phyloP scores from a whole-genome alignment of 164 flowering plant genomes.

The Berberis vulgaris region DNA sequence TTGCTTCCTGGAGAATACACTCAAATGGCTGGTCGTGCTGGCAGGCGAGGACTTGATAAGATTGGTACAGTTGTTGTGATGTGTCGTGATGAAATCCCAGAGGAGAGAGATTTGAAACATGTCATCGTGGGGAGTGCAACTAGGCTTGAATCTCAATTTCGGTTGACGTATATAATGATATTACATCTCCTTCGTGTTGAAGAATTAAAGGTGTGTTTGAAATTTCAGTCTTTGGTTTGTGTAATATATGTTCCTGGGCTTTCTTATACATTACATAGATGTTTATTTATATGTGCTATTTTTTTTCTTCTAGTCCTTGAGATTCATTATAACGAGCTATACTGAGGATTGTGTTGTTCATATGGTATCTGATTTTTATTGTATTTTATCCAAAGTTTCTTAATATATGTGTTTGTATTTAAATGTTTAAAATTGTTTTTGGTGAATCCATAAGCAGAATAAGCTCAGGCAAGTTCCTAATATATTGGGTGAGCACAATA shows the following conservation, averaged over 20 bases:
- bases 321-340: too few relatives aligned
- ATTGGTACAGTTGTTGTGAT: slow-evolving; percentile 85
- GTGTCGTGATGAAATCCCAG: slow-evolving; percentile 94
- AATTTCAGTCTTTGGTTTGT: neutral
- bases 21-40: slow-evolving; percentile 99
- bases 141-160: slow-evolving; percentile 90
- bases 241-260: neutral
- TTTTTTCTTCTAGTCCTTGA: too few relatives aligned
- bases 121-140: slow-evolving; percentile 86
- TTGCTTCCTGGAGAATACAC: slow-evolving; percentile 97
- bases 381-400: too few relatives aligned
- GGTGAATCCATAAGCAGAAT: too few relatives aligned
- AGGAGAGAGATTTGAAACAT: slow-evolving; percentile 65
- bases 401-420: too few relatives aligned
- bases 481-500: too few relatives aligned
- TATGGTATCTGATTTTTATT: too few relatives aligned
- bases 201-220: slow-evolving; percentile 67
- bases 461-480: too few relatives aligned
- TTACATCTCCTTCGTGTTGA: slow-evolving; percentile 96
- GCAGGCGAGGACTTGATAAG: slow-evolving; percentile 94
- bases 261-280: neutral
- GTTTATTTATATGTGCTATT: too few relatives aligned
- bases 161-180: slow-evolving; percentile 93
- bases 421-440: too few relatives aligned
- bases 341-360: too few relatives aligned